A percentile compares a stretch with the other conserved stretches of the same genome.
phyloP scores from a whole-genome alignment of 2,329 filamentous ascomycete species.

The Esteya vermicola region DNA sequence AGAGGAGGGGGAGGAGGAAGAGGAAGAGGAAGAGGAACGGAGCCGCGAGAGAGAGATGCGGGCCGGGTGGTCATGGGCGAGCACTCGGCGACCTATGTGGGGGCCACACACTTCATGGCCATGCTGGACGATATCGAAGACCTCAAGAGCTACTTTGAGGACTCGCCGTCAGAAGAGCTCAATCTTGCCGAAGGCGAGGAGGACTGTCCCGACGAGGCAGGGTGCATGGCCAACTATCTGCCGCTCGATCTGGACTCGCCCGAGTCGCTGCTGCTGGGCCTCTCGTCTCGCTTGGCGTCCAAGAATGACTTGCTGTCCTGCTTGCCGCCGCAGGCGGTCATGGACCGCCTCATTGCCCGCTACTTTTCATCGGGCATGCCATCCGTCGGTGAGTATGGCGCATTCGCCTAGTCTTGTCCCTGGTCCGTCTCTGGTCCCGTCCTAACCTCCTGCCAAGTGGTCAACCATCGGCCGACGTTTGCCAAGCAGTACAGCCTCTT shows the following conservation, averaged over 20 bases:
- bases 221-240: too few species aligned
- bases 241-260: too few species aligned
- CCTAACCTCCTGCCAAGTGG: conserved; percentile 21
- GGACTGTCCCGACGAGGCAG: too few species aligned
- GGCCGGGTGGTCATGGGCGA: conserved; percentile 30
- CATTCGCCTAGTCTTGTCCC: too few species aligned
- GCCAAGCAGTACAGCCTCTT: conserved; percentile 12
- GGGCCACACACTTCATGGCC: conserved; percentile 45
- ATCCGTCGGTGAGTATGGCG: conserved; percentile 28
- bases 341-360: conserved; percentile 34
- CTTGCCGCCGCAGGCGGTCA: conserved; percentile 29
- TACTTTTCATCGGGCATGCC: conserved; percentile 41
- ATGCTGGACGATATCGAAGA: conserved; percentile 49
- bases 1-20: not conserved
- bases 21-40: not conserved
- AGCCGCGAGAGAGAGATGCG: not conserved
- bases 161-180: conserved; percentile 23
- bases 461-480: conserved; percentile 33
- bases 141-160: conserved; percentile 42
- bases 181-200: too few species aligned
- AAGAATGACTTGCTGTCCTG: conserved; percentile 31
- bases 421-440: not conserved
- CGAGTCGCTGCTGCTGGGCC: conserved; percentile 27
- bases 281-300: conserved; percentile 20
- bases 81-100: conserved; percentile 35